phyloP scores from a whole-genome alignment of 1,139 yeast genomes.

The Hansenula lynferdii region DNA sequence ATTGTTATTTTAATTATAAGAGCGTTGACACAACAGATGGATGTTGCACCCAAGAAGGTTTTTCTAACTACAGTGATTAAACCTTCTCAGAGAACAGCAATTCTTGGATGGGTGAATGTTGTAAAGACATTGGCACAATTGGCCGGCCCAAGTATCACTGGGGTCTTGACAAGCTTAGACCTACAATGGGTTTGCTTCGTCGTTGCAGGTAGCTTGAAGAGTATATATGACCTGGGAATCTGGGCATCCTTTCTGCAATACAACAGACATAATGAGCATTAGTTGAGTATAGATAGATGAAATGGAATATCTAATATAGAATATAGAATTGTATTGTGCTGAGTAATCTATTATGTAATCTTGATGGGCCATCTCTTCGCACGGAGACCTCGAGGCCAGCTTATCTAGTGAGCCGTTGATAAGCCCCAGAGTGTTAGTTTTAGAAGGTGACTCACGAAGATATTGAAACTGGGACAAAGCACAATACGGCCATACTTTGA shows the following conservation, averaged over 20 bases:
- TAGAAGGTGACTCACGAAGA: too few species aligned
- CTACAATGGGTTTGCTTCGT: conserved; percentile 52
- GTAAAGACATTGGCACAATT: conserved; percentile 81
- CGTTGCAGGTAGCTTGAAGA: conserved; percentile 40
- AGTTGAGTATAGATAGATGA: too few species aligned
- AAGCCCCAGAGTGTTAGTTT: too few species aligned
- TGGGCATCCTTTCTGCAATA: conserved; percentile 18
- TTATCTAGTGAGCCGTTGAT: too few species aligned
- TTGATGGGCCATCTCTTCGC: too few species aligned
- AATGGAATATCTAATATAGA: conserved; percentile 32
- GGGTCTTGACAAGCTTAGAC: conserved; percentile 53
- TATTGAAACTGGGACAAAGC: too few species aligned
- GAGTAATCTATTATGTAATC: too few species aligned
- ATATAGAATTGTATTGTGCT: too few species aligned
- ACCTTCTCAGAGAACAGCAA: conserved; percentile 63
- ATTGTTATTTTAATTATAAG: conserved; percentile 22
- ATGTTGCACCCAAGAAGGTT: conserved; percentile 84
- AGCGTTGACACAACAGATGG: conserved; percentile 55
- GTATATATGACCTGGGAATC: conserved; percentile 34
- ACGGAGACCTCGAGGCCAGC: too few species aligned
- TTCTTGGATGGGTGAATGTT: conserved; percentile 78
- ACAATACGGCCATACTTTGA: too few species aligned
- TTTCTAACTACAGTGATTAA: conserved; percentile 62
- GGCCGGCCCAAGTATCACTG: conserved; percentile 75
- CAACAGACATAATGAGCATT: conserved; percentile 15